Conservation (phyloP, 345 rosid genomes). For the Citrus reticulata region DNA sequence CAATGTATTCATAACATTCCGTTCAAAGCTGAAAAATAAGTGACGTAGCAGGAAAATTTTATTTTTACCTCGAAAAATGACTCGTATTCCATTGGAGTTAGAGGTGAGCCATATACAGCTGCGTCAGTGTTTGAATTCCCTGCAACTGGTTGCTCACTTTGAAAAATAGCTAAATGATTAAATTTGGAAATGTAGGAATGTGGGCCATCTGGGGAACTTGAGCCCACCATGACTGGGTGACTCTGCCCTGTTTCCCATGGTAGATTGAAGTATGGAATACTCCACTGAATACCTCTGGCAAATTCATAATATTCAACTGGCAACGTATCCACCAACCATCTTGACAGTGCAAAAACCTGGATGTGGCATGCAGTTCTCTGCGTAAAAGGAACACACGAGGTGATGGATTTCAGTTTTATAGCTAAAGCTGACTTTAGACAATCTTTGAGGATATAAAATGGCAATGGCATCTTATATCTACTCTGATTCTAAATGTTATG, state of each 20-base stretch:
- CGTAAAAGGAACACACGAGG: constrained; percentile 8
- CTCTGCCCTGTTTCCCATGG: constrained; percentile 77
- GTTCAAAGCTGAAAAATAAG: not conserved
- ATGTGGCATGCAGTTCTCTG: constrained; percentile 86
- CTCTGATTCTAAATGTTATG: not conserved
- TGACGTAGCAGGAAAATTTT: not conserved
- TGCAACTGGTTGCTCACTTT: constrained; percentile 20
- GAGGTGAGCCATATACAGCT: constrained; percentile 62
- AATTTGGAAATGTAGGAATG: constrained; percentile 38
- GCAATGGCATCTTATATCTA: not conserved
- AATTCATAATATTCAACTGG: constrained; percentile 78
- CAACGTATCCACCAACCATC: constrained; percentile 69
- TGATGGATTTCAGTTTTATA: not conserved
- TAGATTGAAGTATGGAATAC: constrained; percentile 81
- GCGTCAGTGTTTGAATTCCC: constrained; percentile 34
- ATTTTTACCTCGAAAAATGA: constrained; percentile 67
- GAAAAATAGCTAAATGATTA: constrained; percentile 17
- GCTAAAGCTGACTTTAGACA: not conserved
- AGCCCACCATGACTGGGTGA: constrained; percentile 54
- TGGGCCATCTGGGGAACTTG: constrained; percentile 40
- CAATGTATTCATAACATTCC: not conserved
- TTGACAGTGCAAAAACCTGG: constrained; percentile 85
- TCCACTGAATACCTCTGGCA: constrained; percentile 72
- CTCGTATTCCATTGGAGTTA: constrained; percentile 67
- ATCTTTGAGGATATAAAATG: not conserved